Evolutionary conservation across 345 rosid genomes (phyloP), one percentile per base, ranked within the genome.

Genomic region (Populus alba): DNA sequence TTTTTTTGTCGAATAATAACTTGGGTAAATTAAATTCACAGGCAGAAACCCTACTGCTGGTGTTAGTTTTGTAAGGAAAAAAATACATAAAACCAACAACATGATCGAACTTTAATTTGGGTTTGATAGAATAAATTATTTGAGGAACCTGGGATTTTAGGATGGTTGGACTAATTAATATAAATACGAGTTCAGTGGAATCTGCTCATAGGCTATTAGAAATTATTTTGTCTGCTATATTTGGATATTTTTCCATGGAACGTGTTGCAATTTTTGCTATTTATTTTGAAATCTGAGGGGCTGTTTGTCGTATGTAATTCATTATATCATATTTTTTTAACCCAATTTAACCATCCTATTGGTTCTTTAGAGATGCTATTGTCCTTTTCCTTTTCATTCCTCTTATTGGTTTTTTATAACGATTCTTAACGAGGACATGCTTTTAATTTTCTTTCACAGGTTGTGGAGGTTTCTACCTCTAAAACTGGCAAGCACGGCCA

Each of bases 401-500:
- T 13, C 17, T 22, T 3, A 2, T 27, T 35, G 6, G 10, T 55
- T 67, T 8, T 2, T n/a, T 17, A 29, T 35, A 6, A 1, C 53
- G 16, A 13, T 61, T 15, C 29, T n/a, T n/a, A 59, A n/a, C 25
- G 9, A 3, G 6, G 27, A 59, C 27, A 59, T 59, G 63, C 1
- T 33, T 63, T 38, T 37, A 27, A 20, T 37, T 37, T 62, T 75
- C n/a, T 53, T 43, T 6, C 27, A 18, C 82, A 82, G 85, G 85
- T 82, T 38, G 82, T 82, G 17, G 85, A 82, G 57, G 82, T 82
- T 31, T 82, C 85, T 1, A 82, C 82, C 45, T 82, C 85, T 43
- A 82, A 82, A 53, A 82, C 82, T 41, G 85, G 85, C 53, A 82
- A 82, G 85, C 85, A 82, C 18, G 85, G 85, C 20, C 85, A 82